phyloP scores from a whole-genome alignment of 495 filamentous ascomycete genomes.

The Penicillium canariense region DNA sequence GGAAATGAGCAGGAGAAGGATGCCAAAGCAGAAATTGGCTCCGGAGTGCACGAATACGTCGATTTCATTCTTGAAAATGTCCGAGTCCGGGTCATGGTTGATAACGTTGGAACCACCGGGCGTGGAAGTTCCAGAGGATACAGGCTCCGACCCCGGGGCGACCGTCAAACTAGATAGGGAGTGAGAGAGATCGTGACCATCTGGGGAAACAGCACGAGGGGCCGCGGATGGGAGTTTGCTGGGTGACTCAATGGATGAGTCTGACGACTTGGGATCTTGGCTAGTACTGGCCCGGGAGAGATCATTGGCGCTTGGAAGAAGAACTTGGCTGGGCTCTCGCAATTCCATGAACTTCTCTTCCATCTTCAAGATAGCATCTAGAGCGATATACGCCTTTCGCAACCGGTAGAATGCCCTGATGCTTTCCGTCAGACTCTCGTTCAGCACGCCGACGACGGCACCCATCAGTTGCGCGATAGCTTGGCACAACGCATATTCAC shows the following conservation, averaged over 20 bases:
- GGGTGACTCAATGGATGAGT: slow-evolving; percentile 16
- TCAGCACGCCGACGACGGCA: slow-evolving; percentile 84
- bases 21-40: slow-evolving; percentile 82
- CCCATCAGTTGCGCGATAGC: slow-evolving; percentile 85
- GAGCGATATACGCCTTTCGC: slow-evolving; percentile 81
- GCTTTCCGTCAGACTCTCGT: slow-evolving; percentile 89
- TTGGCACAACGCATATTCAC: slow-evolving; percentile 77
- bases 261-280: slow-evolving; percentile 12
- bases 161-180: slow-evolving; percentile 36
- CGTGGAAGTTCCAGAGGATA: slow-evolving; percentile 21
- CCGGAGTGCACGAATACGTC: slow-evolving; percentile 89
- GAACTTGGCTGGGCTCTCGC: slow-evolving; percentile 18
- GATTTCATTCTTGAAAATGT: slow-evolving; percentile 63
- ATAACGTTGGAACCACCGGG: slow-evolving; percentile 31
- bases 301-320: slow-evolving; percentile 15
- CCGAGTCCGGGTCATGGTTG: slow-evolving; percentile 49
- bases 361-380: slow-evolving; percentile 70
- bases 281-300: slow-evolving; percentile 14
- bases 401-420: slow-evolving; percentile 91
- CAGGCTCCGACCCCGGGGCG: slow-evolving; percentile 13
- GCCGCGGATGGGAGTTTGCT: slow-evolving; percentile 3
- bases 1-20: slow-evolving; percentile 79
- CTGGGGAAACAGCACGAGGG: neutral
- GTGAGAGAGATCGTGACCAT: slow-evolving; percentile 23
- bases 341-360: slow-evolving; percentile 56